A percentile compares a stretch with the other conserved stretches of the same genome.
Conservation (phyloP, 345 rosid species). For the Salix arbutifolia region DNA sequence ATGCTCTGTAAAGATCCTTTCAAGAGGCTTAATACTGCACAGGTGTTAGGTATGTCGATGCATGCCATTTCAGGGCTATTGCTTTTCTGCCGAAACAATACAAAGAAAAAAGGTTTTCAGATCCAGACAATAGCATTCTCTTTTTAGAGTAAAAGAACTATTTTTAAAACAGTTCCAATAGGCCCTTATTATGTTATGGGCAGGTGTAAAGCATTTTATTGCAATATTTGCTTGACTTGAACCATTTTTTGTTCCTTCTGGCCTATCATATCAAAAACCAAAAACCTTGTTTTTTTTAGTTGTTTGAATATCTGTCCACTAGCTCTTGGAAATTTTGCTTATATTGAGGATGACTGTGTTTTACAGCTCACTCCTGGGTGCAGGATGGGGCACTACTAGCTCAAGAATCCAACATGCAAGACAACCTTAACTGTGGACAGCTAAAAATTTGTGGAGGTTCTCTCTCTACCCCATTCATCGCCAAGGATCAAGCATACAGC, state of each 20-base stretch:
- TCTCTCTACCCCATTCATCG: conserved; percentile 33
- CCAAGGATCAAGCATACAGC: conserved; percentile 55
- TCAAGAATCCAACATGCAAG: conserved; percentile 31
- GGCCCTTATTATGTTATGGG: neutral
- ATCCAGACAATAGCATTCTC: neutral
- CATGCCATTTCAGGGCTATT: neutral
- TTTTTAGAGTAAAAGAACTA: neutral
- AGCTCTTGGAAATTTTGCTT: conserved; percentile 1
- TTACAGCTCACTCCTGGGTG: conserved; percentile 75
- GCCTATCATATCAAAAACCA: neutral
- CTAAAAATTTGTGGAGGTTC: conserved; percentile 41
- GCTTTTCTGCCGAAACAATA: neutral
- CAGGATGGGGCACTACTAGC: conserved; percentile 33
- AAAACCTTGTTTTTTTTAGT: neutral
- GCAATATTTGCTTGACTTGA: neutral
- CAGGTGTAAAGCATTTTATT: neutral
- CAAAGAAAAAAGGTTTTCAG: neutral
- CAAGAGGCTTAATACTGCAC: conserved; percentile 57
- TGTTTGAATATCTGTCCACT: neutral
- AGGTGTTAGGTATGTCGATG: conserved; percentile 52
- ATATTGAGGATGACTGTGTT: neutral
- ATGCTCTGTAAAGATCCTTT: conserved; percentile 78
- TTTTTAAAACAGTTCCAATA: too few relatives aligned
- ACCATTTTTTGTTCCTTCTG: neutral
- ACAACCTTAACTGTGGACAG: conserved; percentile 29